phyloP scores from a whole-genome alignment of 495 filamentous ascomycete genomes.

The Chaetomium tenue region DNA sequence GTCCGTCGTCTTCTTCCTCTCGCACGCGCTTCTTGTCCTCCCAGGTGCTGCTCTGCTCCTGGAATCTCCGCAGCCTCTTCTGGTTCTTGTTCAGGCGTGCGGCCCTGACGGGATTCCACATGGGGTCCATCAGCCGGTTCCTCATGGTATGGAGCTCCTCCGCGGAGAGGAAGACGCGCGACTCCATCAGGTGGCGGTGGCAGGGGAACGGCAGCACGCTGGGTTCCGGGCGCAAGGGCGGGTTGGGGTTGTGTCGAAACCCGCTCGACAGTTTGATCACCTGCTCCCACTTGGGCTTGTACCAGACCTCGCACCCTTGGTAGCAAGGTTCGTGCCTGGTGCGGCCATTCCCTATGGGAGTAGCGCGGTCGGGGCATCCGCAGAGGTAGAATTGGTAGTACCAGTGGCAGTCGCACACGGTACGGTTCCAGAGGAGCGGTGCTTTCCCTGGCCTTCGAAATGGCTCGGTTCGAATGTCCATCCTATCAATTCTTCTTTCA shows the following conservation, averaged over 20 bases:
- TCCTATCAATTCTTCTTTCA: not conserved
- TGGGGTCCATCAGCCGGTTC: not conserved
- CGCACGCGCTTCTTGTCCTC: not conserved
- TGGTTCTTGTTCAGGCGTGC: not conserved
- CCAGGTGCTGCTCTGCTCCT: not conserved
- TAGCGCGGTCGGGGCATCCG: conserved; percentile 12
- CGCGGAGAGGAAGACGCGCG: not conserved
- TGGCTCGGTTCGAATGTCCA: not conserved
- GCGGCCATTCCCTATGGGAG: too few species aligned
- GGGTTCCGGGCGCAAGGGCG: not conserved
- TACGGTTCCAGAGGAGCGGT: conserved; percentile 4
- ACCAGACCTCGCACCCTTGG: not conserved
- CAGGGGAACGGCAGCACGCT: conserved; percentile 19
- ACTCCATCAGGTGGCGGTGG: conserved; percentile 8
- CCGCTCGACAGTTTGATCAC: not conserved
- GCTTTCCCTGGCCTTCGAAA: not conserved
- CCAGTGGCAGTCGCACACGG: conserved; percentile 11
- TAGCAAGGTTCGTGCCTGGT: not conserved
- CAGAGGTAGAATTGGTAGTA: conserved; percentile 17
- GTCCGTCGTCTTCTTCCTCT: not conserved
- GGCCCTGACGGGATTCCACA: not conserved
- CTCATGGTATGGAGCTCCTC: not conserved
- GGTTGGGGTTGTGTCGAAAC: conserved; percentile 2
- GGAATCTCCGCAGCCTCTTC: not conserved
- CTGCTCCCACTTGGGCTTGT: not conserved